These are phyloP conservation scores for Nidula microcarpa DNA, from an alignment of 768 basidiomycete genomes.

Conservation along the genomic window DNA sequence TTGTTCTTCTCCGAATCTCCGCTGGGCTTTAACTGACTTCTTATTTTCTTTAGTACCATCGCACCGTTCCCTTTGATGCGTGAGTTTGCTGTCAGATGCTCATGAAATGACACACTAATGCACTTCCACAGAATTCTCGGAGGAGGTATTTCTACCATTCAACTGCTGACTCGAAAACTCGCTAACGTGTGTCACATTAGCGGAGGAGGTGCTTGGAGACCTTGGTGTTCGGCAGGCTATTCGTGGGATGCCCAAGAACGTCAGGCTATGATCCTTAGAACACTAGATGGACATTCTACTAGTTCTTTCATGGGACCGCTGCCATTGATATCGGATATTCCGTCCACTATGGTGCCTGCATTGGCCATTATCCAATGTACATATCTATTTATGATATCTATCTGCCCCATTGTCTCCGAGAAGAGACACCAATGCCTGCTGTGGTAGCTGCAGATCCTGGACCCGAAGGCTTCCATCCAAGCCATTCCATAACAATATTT, in stretches of 20 bases:
- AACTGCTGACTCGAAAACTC: background rate
- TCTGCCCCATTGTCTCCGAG: constrained; percentile 5
- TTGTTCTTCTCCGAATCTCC: constrained; percentile 13
- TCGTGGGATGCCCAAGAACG: constrained; percentile 70
- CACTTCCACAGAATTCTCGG: constrained; percentile 49
- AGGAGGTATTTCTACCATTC: constrained; percentile 38
- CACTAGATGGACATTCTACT: background rate
- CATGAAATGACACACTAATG: background rate
- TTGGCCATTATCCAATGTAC: background rate
- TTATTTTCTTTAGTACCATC: constrained; percentile 44
- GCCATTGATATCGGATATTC: background rate
- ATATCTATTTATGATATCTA: background rate
- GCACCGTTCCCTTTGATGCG: constrained; percentile 65
- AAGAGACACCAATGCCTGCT: constrained; percentile 24
- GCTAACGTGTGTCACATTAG: constrained; percentile 22
- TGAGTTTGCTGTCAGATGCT: constrained; percentile 18
- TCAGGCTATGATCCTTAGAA: constrained; percentile 42
- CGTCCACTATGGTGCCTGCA: background rate
- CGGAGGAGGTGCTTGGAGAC: constrained; percentile 79
- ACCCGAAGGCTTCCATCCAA: constrained; percentile 40
- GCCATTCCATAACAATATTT: constrained; percentile 58
- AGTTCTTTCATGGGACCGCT: background rate
- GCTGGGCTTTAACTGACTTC: constrained; percentile 15
- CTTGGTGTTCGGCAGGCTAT: constrained; percentile 82
- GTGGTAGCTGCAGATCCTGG: constrained; percentile 35